Base-by-base conservation (phyloP, 768 basidiomycete genomes). In the Asterophora lycoperdoides region DNA sequence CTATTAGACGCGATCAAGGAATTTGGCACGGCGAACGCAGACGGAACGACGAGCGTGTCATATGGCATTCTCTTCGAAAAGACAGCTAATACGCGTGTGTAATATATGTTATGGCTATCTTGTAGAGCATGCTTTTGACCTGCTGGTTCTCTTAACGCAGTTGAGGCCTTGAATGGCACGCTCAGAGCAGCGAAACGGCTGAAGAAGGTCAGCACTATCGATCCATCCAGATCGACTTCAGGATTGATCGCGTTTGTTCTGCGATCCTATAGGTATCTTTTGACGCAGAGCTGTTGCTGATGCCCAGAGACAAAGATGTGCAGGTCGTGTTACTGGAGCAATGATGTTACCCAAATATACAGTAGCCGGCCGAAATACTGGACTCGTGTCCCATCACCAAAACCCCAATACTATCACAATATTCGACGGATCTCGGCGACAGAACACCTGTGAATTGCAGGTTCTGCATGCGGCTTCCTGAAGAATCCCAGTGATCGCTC, bases 141-240 rank as follows among this genome's bases (percentile, higher is more conserved):
- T 46, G 41, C 29, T 36, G 36, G 5, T 9, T 45, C 40, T 19
- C 3, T 42, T n/a, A 9, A 32, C 30, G 3, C 30, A 77, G 76
- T 78, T 41, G 76, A 78, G 56, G 76, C 76, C 0, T 58, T 77
- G 49, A 76, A 76, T 46, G 76, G 76, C 13, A 76, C 74, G 1
- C 55, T 77, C 9, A 67, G 75, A 18, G 66, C 73, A 5, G 73
- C 75, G 1, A 76, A 74, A 54, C 60, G 66, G 41, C 72, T 75
- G 58, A 75, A 73, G 57, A 74, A 72, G 69, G 75, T 73, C 51
- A 32, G 54, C 4, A 32, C 30, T 32, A 23, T 23, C 23, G 6
- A 23, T 23, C 23, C 23, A 23, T 23, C 23, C 23, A 23, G 23
- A 23, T 23, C 23, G 23, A 6, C 23, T 6, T 23, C 23, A 23